These are phyloP conservation scores for Ustilago tritici DNA, from an alignment of 1,284 basidiomycete genomes.

Conservation along the genomic window DNA sequence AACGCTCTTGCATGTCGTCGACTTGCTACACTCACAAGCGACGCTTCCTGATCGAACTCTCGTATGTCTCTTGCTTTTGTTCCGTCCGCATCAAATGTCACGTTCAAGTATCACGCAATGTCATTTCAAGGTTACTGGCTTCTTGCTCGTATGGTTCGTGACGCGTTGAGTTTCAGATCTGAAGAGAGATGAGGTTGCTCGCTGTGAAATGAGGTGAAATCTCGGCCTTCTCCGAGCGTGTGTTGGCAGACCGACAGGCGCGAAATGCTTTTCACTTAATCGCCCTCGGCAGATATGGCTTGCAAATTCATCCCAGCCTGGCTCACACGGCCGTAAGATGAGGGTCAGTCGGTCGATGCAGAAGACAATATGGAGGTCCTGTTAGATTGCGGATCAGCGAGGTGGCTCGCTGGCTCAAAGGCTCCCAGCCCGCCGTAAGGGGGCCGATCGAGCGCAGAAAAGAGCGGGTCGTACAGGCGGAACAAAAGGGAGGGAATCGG, in stretches of 20 bases:
- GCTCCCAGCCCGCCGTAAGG: too few relatives aligned
- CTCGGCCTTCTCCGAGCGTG: constrained; percentile 28
- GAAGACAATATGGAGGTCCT: too few relatives aligned
- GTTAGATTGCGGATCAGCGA: too few relatives aligned
- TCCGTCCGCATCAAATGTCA: constrained; percentile 15
- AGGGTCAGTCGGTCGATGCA: too few relatives aligned
- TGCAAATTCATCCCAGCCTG: too few relatives aligned
- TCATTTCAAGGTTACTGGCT: not conserved
- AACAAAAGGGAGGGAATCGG: too few relatives aligned
- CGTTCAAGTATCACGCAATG: constrained; percentile 13
- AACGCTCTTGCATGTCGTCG: not conserved
- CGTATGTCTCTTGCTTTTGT: constrained; percentile 1
- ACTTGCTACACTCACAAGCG: not conserved
- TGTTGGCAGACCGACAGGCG: not conserved
- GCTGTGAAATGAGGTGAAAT: not conserved
- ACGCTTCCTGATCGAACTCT: not conserved
- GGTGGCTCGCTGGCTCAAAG: too few relatives aligned
- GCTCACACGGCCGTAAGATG: too few relatives aligned
- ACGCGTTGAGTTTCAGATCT: too few relatives aligned
- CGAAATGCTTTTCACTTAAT: not conserved
- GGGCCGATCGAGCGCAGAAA: too few relatives aligned
- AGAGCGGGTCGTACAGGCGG: too few relatives aligned
- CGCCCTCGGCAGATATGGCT: not conserved
- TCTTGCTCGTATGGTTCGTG: not conserved
- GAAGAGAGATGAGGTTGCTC: not conserved